Evolutionary conservation across 306 rosid species (phyloP).

Genomic region (Vachellia collinsii): DNA sequence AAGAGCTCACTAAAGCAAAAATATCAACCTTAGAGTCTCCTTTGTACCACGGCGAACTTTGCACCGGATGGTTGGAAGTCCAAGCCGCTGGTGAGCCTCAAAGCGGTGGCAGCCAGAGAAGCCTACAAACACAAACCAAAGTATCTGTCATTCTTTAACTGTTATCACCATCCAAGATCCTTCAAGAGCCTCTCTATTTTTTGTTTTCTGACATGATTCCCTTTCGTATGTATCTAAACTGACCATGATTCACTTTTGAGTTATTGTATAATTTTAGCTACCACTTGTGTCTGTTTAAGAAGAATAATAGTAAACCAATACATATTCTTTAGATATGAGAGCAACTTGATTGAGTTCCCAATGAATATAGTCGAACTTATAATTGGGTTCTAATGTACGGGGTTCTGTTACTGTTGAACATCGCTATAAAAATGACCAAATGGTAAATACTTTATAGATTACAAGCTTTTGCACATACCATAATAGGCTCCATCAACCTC

Average conservation of each 20-base stretch:
- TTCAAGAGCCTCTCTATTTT: background rate
- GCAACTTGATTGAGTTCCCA: background rate
- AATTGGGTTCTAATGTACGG: background rate
- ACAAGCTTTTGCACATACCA: slow-evolving; percentile 49
- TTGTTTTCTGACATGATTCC: background rate
- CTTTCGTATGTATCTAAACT: background rate
- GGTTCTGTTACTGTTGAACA: background rate
- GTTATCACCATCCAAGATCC: background rate
- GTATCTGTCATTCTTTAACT: background rate
- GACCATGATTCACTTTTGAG: background rate
- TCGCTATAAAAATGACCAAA: background rate
- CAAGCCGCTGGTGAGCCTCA: slow-evolving; percentile 93
- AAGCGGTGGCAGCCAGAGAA: slow-evolving; percentile 97
- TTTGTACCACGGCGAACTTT: slow-evolving; percentile 91
- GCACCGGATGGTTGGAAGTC: slow-evolving; percentile 90
- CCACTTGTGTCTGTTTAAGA: background rate
- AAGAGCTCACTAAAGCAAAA: background rate
- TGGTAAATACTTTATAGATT: background rate
- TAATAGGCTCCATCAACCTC: slow-evolving; percentile 94
- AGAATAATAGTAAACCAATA: background rate
- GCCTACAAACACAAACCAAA: slow-evolving; percentile 49
- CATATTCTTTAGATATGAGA: background rate
- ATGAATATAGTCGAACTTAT: background rate
- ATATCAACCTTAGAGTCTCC: slow-evolving; percentile 76
- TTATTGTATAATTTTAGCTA: no score